Evolutionary conservation across 495 filamentous ascomycete genomes (phyloP), one percentile per base, ranked within the genome.

Genomic region (Penicillium nucicola): DNA sequence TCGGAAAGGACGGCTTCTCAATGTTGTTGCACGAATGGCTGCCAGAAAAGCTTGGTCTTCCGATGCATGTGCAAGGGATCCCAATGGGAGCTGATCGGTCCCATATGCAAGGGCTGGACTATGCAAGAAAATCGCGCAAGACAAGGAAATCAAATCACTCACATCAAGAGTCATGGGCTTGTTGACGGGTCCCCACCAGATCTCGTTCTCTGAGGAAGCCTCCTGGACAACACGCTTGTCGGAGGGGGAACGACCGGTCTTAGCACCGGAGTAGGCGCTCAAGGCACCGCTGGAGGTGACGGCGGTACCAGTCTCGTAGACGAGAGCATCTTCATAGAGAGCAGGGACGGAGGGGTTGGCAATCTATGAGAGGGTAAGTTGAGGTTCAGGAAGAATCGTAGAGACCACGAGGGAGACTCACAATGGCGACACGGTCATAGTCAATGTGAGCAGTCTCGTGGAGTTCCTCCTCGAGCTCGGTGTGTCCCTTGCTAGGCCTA

Each of bases 111-210:
- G 65, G 63, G 52, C 53, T 36, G 44, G 48, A 42, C 42, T 55
- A 48, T 55, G 55, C 31, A 60, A n/a, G 11, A 49, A 53, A 58
- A 64, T 61, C 40, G 48, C 57, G 51, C 61, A 58, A 33, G 19
- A 50, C 8, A 55, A n/a, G n/a, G n/a, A n/a, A n/a, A n/a, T n/a
- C 33, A 31, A 45, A 55, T 14, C 28, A 81, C 92, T 85, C 84
- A 98, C 93, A 76, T 97, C 92, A 59, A 92, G 88, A 54, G 83
- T 85, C 93, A 98, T 98, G 47, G 93, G 88, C 84, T 96, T 97
- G 80, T 98, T 98, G 57, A 98, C 93, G 35, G 93, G 93, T 57
- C 88, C 92, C 85, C 90, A 97, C 93, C 93, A 98, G 64, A 98
- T 80, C 40, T 97, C 84, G 28, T 90, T 86, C 67, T 95, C 85